Evolutionary conservation across 2,329 filamentous ascomycete genomes (phyloP).

Genomic region (Exophiala lecanii-corni): DNA sequence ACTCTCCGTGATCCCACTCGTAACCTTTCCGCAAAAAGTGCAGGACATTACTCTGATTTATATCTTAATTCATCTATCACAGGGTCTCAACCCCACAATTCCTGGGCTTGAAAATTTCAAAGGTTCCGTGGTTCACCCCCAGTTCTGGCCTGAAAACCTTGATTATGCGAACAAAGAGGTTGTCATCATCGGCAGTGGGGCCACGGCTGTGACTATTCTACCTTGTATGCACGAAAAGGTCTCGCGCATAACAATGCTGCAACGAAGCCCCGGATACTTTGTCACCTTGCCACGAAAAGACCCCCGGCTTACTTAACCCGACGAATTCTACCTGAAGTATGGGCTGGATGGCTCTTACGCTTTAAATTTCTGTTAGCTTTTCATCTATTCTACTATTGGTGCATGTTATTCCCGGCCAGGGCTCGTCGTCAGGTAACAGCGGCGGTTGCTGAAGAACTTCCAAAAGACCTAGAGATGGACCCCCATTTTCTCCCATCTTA

Average conservation of each 20-base stretch:
- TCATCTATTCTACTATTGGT: background rate
- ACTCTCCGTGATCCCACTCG: too few relatives aligned
- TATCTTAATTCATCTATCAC: too few relatives aligned
- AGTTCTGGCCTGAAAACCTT: slow-evolving; percentile 68
- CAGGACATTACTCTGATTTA: too few relatives aligned
- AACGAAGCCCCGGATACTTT: slow-evolving; percentile 70
- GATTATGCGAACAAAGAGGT: slow-evolving; percentile 63
- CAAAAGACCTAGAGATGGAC: slow-evolving; percentile 35
- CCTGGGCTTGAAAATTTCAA: slow-evolving; percentile 63
- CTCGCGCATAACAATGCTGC: slow-evolving; percentile 67
- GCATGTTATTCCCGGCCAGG: background rate
- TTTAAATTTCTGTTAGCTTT: background rate
- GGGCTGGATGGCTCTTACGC: background rate
- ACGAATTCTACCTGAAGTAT: background rate
- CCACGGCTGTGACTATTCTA: slow-evolving; percentile 71
- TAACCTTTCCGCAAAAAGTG: too few relatives aligned
- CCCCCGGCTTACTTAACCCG: background rate
- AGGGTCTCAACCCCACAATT: slow-evolving; percentile 50
- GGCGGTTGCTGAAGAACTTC: background rate
- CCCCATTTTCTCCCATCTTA: slow-evolving; percentile 62
- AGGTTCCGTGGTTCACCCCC: slow-evolving; percentile 61
- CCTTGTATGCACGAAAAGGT: slow-evolving; percentile 64
- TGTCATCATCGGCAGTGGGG: slow-evolving; percentile 69
- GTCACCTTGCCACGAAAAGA: slow-evolving; percentile 32
- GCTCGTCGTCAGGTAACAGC: background rate